These are phyloP conservation scores for Talaromyces stipitatus DNA, from an alignment of 495 filamentous ascomycete species.

Conservation along the genomic window DNA sequence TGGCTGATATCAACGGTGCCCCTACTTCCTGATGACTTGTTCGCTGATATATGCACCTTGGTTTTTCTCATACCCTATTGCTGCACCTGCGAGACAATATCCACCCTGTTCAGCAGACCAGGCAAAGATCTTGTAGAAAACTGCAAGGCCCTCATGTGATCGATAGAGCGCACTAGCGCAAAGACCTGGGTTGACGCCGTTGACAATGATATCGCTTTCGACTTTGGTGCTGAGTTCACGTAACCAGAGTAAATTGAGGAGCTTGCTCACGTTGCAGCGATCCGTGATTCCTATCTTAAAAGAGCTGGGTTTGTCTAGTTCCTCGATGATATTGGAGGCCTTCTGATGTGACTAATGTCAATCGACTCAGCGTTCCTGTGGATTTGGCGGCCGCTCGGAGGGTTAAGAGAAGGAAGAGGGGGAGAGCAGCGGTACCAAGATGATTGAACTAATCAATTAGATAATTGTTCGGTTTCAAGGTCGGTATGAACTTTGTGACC, in stretches of 20 bases:
- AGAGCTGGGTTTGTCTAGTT: neutral
- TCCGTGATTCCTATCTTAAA: neutral
- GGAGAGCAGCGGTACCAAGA: neutral
- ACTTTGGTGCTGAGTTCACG: neutral
- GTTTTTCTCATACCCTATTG: neutral
- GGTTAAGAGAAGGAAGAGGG: neutral
- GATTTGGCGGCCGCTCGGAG: neutral
- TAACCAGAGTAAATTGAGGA: neutral
- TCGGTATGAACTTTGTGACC: neutral
- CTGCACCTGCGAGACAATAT: neutral
- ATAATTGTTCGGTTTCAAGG: no score
- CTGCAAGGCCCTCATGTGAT: neutral
- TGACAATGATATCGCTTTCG: neutral
- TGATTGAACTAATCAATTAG: neutral
- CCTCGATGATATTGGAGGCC: neutral
- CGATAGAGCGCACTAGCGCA: neutral
- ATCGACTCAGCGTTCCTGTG: neutral
- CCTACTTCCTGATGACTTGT: slow-evolving; percentile 5
- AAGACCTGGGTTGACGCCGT: neutral
- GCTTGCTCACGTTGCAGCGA: neutral
- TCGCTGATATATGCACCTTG: neutral
- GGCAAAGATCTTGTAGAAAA: neutral
- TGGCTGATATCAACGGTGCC: no score
- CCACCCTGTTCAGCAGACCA: neutral
- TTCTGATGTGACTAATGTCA: neutral